A percentile compares a stretch with the other conserved stretches of the same genome.
These are phyloP conservation scores for Leishmania lainsoni DNA, from an alignment of 208 protist genomes.

Conservation along the genomic window DNA sequence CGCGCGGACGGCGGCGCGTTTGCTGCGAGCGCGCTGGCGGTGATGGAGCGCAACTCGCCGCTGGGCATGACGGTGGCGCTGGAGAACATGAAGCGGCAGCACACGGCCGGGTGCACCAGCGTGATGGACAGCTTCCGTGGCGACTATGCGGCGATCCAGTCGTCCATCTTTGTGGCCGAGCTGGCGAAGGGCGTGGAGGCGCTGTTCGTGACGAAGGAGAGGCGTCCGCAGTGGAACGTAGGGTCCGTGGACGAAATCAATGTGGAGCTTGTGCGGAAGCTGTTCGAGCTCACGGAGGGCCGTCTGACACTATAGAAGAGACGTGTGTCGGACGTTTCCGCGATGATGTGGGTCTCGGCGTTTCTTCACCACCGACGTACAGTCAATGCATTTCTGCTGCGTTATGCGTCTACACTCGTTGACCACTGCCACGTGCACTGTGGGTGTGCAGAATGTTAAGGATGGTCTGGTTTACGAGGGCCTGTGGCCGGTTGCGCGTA, in stretches of 20 bases:
- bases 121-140: conserved; percentile 18
- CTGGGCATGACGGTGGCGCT: conserved; percentile 53
- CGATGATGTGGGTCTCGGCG: too few species aligned
- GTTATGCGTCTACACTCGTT: too few species aligned
- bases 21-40: conserved; percentile 32
- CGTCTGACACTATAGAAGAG: too few species aligned
- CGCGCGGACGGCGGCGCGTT: conserved; percentile 40
- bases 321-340: too few species aligned
- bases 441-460: too few species aligned
- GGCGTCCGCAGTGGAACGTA: conserved; percentile 46
- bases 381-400: not conserved
- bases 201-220: conserved; percentile 44
- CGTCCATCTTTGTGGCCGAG: conserved; percentile 15
- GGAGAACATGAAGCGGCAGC: conserved; percentile 44
- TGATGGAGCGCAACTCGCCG: conserved; percentile 54
- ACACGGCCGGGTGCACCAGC: conserved; percentile 3
- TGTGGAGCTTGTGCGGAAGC: conserved; percentile 5
- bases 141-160: conserved; percentile 41
- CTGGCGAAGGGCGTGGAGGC: conserved; percentile 54
- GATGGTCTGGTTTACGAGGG: too few species aligned
- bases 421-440: too few species aligned
- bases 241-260: conserved; percentile 39
- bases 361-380: not conserved
- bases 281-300: not conserved
- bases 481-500: too few species aligned